These are phyloP conservation scores for Rhytidhysteron rufulum DNA, from an alignment of 2,329 filamentous ascomycete genomes.

Conservation along the genomic window DNA sequence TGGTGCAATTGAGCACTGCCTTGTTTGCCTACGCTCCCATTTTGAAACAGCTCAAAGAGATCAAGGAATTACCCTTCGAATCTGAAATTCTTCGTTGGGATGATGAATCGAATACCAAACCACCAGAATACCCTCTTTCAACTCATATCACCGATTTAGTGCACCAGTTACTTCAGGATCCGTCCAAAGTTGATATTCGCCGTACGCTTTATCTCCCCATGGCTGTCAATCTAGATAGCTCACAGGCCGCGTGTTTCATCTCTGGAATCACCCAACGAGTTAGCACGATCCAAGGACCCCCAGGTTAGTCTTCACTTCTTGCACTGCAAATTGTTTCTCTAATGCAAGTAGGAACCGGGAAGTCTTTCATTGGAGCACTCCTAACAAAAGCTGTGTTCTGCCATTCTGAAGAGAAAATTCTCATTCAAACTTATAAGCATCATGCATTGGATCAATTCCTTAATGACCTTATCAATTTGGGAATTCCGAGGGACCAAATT, in stretches of 20 bases:
- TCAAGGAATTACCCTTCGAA: conserved; percentile 51
- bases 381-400: conserved; percentile 51
- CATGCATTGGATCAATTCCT: conserved; percentile 39
- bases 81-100: conserved; percentile 43
- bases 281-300: conserved; percentile 64
- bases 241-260: conserved; percentile 53
- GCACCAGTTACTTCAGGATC: no score
- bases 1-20: conserved; percentile 57
- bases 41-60: conserved; percentile 52
- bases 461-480: conserved; percentile 57
- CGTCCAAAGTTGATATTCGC: no score
- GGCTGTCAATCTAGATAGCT: conserved; percentile 40
- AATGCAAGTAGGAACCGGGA: conserved; percentile 57
- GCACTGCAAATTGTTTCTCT: conserved; percentile 9
- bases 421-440: conserved; percentile 66
- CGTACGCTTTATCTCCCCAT: no score
- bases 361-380: conserved; percentile 65
- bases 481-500: conserved; percentile 46
- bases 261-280: conserved; percentile 49
- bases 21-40: conserved; percentile 65
- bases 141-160: no score
- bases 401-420: conserved; percentile 44
- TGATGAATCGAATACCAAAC: no score
- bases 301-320: conserved; percentile 44
- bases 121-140: no score